Percentiles rank a stretch among this genome's conserved stretches.
Evolutionary conservation across 306 rosid species (phyloP).

Genomic region (Quercus parvula): DNA sequence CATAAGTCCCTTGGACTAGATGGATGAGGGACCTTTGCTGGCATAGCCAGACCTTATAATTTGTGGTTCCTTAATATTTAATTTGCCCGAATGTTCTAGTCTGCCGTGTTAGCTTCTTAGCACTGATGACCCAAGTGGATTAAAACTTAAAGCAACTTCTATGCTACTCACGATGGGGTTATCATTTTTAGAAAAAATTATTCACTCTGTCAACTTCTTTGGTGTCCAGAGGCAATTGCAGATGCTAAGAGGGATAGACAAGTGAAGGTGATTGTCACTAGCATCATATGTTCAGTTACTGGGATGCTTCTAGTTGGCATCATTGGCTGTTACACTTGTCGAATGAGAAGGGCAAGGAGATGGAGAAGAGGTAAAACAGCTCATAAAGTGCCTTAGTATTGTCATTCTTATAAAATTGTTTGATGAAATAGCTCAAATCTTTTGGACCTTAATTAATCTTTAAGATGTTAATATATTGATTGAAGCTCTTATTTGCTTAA

Average conservation of each 20-base stretch:
- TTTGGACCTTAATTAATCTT: neutral
- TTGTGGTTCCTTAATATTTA: neutral
- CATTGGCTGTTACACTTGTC: neutral
- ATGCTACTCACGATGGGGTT: neutral
- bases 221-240: slow-evolving; percentile 18
- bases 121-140: neutral
- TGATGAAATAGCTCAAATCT: neutral
- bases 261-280: slow-evolving; percentile 2
- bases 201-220: neutral
- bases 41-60: neutral
- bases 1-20: neutral
- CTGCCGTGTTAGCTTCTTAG: neutral
- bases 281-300: neutral
- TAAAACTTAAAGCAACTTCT: neutral
- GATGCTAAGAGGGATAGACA: slow-evolving; percentile 21
- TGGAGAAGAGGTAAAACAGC: slow-evolving; percentile 3
- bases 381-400: neutral
- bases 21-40: neutral
- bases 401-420: neutral
- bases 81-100: neutral
- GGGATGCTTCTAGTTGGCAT: slow-evolving; percentile 14
- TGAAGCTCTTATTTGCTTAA: neutral
- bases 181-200: neutral
- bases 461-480: neutral
- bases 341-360: slow-evolving; percentile 8